A percentile compares a stretch with the other conserved stretches of the same genome.
These are phyloP conservation scores for Vigna mungo DNA, from an alignment of 306 rosid species.

Conservation along the genomic window DNA sequence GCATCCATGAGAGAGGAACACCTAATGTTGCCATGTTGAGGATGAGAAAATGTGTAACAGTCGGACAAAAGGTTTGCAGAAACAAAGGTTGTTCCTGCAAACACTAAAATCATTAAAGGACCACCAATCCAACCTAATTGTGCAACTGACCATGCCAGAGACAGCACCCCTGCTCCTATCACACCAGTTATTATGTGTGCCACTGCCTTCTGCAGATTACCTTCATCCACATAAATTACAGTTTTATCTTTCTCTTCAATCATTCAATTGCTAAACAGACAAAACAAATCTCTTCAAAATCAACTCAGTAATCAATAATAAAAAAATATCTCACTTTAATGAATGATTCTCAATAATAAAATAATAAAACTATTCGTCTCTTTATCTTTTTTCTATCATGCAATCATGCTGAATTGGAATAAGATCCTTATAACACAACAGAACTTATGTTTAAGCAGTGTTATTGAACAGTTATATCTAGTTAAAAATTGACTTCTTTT, in stretches of 20 bases:
- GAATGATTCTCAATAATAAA: neutral
- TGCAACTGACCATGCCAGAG: constrained; percentile 80
- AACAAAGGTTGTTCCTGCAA: constrained; percentile 58
- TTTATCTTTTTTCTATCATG: neutral
- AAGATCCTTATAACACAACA: too few relatives aligned
- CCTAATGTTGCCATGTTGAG: constrained; percentile 48
- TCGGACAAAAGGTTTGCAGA: constrained; percentile 60
- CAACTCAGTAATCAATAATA: neutral
- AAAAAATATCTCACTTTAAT: too few relatives aligned
- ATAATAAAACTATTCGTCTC: neutral
- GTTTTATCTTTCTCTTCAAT: neutral
- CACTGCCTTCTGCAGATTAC: constrained; percentile 55
- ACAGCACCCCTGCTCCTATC: constrained; percentile 85
- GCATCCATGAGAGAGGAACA: constrained; percentile 55
- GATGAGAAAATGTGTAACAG: constrained; percentile 62
- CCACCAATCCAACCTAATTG: constrained; percentile 86
- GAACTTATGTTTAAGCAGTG: too few relatives aligned
- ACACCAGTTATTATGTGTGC: constrained; percentile 82
- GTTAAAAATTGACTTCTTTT: neutral
- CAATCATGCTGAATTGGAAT: too few relatives aligned
- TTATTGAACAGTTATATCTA: too few relatives aligned
- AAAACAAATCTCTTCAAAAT: neutral
- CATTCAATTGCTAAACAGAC: neutral
- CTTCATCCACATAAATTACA: constrained; percentile 34
- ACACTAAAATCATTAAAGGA: constrained; percentile 52